phyloP scores from a whole-genome alignment of 106 monocot genomes.

The Vanilla planifolia region DNA sequence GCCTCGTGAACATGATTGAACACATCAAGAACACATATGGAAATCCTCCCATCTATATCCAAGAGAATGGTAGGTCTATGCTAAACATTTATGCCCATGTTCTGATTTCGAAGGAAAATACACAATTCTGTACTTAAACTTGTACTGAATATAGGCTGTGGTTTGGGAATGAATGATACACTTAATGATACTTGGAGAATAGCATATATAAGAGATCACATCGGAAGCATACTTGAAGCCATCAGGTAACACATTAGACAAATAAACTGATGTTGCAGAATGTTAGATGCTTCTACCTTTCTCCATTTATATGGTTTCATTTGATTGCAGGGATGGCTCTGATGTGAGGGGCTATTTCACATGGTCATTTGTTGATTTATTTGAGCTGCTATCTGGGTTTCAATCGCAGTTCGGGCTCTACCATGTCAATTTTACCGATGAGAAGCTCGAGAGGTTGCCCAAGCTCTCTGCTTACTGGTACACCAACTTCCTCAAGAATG shows the following conservation, averaged over 20 bases:
- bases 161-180: conserved; percentile 6
- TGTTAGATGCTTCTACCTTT: background rate
- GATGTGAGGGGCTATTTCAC: conserved; percentile 31
- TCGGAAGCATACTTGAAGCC: conserved; percentile 28
- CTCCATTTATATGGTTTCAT: background rate
- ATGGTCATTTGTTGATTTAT: conserved; percentile 42
- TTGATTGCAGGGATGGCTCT: conserved; percentile 31
- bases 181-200: conserved; percentile 26
- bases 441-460: conserved; percentile 17
- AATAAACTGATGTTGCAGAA: background rate
- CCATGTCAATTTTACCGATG: conserved; percentile 22
- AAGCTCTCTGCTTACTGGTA: conserved; percentile 44
- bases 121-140: background rate
- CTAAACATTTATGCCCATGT: background rate
- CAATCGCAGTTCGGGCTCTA: conserved; percentile 21
- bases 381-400: conserved; percentile 25
- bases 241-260: conserved; percentile 19
- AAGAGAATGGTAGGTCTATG: conserved; percentile 17
- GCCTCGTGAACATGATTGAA: background rate
- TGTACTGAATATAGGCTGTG: conserved; percentile 9
- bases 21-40: conserved; percentile 14
- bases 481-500: conserved; percentile 15
- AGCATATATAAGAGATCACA: conserved; percentile 14
- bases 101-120: background rate
- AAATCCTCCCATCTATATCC: conserved; percentile 18